A percentile compares a stretch with the other conserved stretches of the same genome.
Conservation (phyloP, 2,329 filamentous ascomycete species). For the Colletotrichum sidae region DNA sequence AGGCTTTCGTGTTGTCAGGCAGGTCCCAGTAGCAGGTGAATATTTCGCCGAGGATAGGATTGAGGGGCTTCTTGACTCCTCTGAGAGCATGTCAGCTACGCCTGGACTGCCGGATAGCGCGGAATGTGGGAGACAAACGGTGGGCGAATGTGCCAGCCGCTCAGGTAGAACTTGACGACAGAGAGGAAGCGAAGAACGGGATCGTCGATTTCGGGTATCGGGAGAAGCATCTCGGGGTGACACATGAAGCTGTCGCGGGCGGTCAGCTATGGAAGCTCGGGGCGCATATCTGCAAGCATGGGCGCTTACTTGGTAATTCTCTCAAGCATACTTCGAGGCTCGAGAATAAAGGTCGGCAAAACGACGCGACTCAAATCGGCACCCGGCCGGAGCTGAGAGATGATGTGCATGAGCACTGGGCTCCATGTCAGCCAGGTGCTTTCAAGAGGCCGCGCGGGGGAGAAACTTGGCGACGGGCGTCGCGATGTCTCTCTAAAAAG, state of each 20-base stretch:
- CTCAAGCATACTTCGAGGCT: slow-evolving; percentile 97
- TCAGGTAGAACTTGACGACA: slow-evolving; percentile 97
- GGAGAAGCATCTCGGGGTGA: slow-evolving; percentile 93
- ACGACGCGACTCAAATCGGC: slow-evolving; percentile 95
- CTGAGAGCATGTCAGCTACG: slow-evolving; percentile 57
- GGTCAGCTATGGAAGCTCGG: slow-evolving; percentile 22
- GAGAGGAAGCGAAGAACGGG: slow-evolving; percentile 90
- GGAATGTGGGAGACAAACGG: slow-evolving; percentile 70
- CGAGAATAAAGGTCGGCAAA: slow-evolving; percentile 96
- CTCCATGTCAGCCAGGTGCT: slow-evolving; percentile 18
- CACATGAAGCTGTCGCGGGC: slow-evolving; percentile 87
- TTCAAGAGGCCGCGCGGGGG: slow-evolving; percentile 6
- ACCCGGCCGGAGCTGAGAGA: slow-evolving; percentile 94
- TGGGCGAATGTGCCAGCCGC: slow-evolving; percentile 98
- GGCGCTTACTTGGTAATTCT: slow-evolving; percentile 91
- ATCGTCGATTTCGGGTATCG: slow-evolving; percentile 88
- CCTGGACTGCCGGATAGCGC: slow-evolving; percentile 17
- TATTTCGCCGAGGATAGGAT: slow-evolving; percentile 94
- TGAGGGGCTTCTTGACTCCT: slow-evolving; percentile 97
- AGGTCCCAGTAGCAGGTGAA: slow-evolving; percentile 98
- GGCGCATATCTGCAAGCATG: not conserved
- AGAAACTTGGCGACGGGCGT: not conserved
- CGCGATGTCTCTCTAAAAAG: slow-evolving; percentile 13
- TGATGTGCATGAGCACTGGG: slow-evolving; percentile 93
- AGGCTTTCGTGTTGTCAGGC: slow-evolving; percentile 83